These are phyloP conservation scores for Eimeria zaria DNA, from an alignment of 169 alveolate species.

Conservation along the genomic window DNA sequence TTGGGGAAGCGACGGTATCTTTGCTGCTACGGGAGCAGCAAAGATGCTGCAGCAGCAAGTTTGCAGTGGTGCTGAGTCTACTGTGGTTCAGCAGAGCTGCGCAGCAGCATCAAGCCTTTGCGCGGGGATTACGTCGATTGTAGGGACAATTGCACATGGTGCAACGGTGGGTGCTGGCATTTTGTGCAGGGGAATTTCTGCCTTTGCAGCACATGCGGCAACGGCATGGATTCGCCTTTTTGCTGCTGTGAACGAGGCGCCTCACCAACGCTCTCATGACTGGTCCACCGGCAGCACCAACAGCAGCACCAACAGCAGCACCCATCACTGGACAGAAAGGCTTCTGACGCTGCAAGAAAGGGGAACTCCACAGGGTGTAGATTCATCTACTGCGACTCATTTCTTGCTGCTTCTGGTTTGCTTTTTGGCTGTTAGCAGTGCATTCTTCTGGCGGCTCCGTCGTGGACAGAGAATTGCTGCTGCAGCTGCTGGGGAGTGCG, in stretches of 20 bases:
- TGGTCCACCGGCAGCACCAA: constrained; percentile 55
- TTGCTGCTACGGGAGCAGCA: not conserved
- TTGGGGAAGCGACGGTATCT: not conserved
- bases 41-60: not conserved
- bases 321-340: not conserved
- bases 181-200: not conserved
- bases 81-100: constrained; percentile 74
- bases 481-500: constrained; percentile 76
- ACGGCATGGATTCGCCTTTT: constrained; percentile 23
- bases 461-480: constrained; percentile 73
- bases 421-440: constrained; percentile 4
- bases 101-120: constrained; percentile 32
- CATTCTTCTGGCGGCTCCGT: constrained; percentile 47
- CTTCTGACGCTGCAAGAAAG: constrained; percentile 46
- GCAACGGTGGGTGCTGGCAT: not conserved
- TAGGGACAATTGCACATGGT: not conserved
- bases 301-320: constrained; percentile 71
- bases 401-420: not conserved
- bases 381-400: not conserved
- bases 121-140: not conserved
- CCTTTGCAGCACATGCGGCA: not conserved
- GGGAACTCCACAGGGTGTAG: not conserved
- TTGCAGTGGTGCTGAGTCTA: constrained; percentile 70
- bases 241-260: not conserved
- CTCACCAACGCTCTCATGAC: not conserved